phyloP scores from a whole-genome alignment of 805 yeast species.

The Cyberlindnera galapagoensis region DNA sequence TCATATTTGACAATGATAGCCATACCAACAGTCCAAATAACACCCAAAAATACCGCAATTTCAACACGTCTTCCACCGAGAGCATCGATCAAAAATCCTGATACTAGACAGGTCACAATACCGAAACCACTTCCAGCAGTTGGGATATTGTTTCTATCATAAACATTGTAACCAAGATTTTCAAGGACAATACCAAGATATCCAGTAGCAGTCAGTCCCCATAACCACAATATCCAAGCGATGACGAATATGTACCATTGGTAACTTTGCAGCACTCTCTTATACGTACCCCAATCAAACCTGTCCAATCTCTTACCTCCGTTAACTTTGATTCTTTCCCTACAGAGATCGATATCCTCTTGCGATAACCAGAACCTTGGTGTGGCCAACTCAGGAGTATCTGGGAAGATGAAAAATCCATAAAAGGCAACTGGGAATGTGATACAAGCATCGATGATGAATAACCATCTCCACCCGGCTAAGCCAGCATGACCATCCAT shows the following conservation, averaged over 20 bases:
- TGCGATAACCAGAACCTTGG: conserved; percentile 12
- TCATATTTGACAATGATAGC: conserved; percentile 12
- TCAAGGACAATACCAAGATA: conserved; percentile 16
- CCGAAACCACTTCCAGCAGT: conserved; percentile 15
- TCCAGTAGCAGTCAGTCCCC: conserved; percentile 7
- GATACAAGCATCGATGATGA: conserved; percentile 40
- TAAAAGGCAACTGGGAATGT: conserved; percentile 44
- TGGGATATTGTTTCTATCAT: conserved; percentile 21
- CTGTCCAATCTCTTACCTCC: conserved; percentile 13
- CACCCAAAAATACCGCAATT: conserved; percentile 4
- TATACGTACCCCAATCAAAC: conserved; percentile 11
- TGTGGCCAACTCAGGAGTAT: conserved; percentile 22
- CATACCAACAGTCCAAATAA: conserved; percentile 13
- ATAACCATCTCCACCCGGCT: conserved; percentile 26
- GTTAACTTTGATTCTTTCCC: conserved; percentile 10
- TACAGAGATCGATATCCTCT: conserved; percentile 14
- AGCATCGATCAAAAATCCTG: conserved; percentile 16
- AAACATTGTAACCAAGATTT: conserved; percentile 17
- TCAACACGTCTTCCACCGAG: conserved; percentile 18
- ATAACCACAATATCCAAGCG: conserved; percentile 13
- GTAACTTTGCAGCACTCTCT: conserved; percentile 16
- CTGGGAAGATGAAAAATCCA: conserved; percentile 43
- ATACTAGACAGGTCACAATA: conserved; percentile 12
- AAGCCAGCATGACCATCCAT: conserved; percentile 34
- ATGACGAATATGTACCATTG: conserved; percentile 18